Base-by-base conservation (phyloP, 352 stramenopile genomes). In the Globisporangium megalacanthum region DNA sequence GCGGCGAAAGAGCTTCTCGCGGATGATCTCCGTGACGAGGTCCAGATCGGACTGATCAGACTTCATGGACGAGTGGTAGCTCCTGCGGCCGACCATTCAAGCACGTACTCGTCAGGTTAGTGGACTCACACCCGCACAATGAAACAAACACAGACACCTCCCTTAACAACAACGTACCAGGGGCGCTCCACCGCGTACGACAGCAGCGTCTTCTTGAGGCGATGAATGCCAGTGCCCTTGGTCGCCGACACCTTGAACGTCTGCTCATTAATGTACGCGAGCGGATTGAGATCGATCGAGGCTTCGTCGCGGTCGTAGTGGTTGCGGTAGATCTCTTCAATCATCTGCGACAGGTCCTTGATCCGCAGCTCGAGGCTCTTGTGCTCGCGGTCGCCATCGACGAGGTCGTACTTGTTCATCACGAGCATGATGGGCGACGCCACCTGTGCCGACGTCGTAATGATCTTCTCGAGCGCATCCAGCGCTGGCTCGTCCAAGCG, bases 11-110 rank as follows among this genome's bases (percentile, higher is more conserved):
- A 95, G 75, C 67, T 95, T 92, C 52, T 92, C 85, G 25, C 85
- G 83, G 54, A 95, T 95, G 67, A 95, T 95, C 60, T 95, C 85
- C 10, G 69, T 87, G 55, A 95, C 85, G 35, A 95, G 65, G 20
- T 92, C 83, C 52, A 95, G 57, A 53, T 93, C 83, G 4, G 83
- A 92, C 60, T 83, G 67, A 42, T 92, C 80, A 52, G 85, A 93
- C 72, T 86, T 86, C 66, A 92, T 87, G 1, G 79, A 90, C 56
- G 85, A 95, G 64, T 93, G 83, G 60, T 89, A 95, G 59, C 77
- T 87, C 73, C 73, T 75, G 39, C 14, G n/a, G 42, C 49, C 29
- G 49, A 0, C 15, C 55, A 60, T 29, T 29, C 6, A 49, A 3
- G 14, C 25, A 52, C 25, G 25, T 29, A 33, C 29, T 4, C 29